A percentile compares a stretch with the other conserved stretches of the same genome.
phyloP scores from a whole-genome alignment of 2,329 filamentous ascomycete genomes.

The Botrytis squamosa region DNA sequence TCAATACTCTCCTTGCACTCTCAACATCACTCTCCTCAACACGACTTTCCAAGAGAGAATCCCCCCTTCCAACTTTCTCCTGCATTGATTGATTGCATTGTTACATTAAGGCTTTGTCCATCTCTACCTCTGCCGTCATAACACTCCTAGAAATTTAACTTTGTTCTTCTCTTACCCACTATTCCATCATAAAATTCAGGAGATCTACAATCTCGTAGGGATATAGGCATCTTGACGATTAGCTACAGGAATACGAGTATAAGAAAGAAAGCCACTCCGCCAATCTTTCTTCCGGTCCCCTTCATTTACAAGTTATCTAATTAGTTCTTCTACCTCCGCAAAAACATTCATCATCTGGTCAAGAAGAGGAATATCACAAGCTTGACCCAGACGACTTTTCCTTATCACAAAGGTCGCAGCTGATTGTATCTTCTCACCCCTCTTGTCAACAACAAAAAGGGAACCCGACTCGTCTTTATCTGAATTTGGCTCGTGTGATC shows the following conservation, averaged over 20 bases:
- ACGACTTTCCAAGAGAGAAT: neutral
- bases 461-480: constrained; percentile 24
- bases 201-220: constrained; percentile 1
- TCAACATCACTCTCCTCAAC: neutral
- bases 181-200: constrained; percentile 4
- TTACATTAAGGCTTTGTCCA: neutral
- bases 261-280: neutral
- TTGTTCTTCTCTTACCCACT: constrained; percentile 1
- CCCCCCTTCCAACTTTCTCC: neutral
- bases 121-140: constrained; percentile 2
- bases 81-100: neutral
- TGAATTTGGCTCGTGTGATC: constrained; percentile 30
- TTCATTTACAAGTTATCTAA: neutral
- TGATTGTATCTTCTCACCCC: constrained; percentile 27
- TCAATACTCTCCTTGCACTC: neutral
- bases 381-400: constrained; percentile 26
- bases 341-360: neutral
- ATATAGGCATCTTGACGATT: neutral
- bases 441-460: constrained; percentile 10
- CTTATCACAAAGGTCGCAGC: constrained; percentile 29
- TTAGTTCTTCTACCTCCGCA: neutral
- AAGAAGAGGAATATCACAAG: constrained; percentile 14
- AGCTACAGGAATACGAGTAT: neutral
- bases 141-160: constrained; percentile 1
- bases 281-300: neutral